phyloP scores from a whole-genome alignment of 2,329 filamentous ascomycete genomes.

The Teratosphaeria viscida region DNA sequence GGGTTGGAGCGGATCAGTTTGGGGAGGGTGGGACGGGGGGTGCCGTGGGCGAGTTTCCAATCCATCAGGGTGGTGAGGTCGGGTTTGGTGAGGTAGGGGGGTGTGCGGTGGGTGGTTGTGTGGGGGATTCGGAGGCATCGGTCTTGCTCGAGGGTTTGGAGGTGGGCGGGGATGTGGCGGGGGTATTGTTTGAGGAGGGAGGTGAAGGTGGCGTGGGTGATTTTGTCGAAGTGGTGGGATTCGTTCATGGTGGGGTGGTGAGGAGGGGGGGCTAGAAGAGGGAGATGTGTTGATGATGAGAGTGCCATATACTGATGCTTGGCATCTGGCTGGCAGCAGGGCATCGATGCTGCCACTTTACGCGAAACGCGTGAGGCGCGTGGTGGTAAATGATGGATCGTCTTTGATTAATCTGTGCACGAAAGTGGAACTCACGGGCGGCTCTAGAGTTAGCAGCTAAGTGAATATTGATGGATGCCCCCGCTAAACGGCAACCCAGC shows the following conservation, averaged over 20 bases:
- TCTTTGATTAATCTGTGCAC: too few relatives aligned
- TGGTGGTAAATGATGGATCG: not conserved
- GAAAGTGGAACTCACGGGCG: too few relatives aligned
- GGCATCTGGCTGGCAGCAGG: not conserved
- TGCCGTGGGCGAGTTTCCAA: slow-evolving; percentile 58
- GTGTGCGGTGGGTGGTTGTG: slow-evolving; percentile 32
- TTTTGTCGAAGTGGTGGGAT: slow-evolving; percentile 9
- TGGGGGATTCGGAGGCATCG: slow-evolving; percentile 47
- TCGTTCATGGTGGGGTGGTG: slow-evolving; percentile 1
- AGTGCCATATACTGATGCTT: not conserved
- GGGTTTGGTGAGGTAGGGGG: slow-evolving; percentile 40
- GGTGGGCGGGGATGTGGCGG: slow-evolving; percentile 18
- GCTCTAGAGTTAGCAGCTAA: too few relatives aligned
- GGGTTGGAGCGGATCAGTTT: slow-evolving; percentile 49
- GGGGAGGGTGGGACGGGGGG: slow-evolving; percentile 38
- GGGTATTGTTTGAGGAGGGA: slow-evolving; percentile 17
- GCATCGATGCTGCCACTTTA: not conserved
- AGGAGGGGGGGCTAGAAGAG: too few relatives aligned
- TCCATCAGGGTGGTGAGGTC: slow-evolving; percentile 53
- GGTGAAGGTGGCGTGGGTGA: slow-evolving; percentile 14
- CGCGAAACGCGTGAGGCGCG: not conserved
- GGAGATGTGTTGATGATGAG: not conserved
- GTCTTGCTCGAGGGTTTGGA: slow-evolving; percentile 50
- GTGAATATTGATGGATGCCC: not conserved
- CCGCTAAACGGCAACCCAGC: not conserved